Evolutionary conservation across 768 basidiomycete genomes (phyloP).

Genomic region (Calocybe cyanea): DNA sequence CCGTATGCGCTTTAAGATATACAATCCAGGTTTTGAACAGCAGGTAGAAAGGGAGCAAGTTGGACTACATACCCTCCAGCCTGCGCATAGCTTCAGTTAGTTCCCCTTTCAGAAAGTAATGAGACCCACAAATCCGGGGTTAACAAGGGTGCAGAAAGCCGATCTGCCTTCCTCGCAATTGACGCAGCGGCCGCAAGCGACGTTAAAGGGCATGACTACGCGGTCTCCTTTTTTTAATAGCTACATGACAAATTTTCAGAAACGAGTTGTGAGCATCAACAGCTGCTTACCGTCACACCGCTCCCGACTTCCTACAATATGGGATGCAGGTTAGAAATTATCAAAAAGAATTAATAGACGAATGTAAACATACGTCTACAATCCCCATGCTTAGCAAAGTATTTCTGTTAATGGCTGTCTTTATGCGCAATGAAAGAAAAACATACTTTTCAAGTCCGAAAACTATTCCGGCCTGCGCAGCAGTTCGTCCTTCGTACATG

Average conservation of each 20-base stretch:
- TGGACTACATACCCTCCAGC: conserved; percentile 45
- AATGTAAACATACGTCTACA: conserved; percentile 34
- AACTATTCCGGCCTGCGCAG: conserved; percentile 43
- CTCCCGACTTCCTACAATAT: conserved; percentile 36
- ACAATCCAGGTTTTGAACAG: no score
- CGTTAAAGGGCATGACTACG: conserved; percentile 61
- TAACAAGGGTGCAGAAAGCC: conserved; percentile 55
- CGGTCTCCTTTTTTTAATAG: conserved; percentile 53
- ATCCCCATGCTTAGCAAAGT: conserved; percentile 39
- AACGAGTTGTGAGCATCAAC: not conserved
- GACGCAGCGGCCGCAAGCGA: conserved; percentile 52
- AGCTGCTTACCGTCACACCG: conserved; percentile 35
- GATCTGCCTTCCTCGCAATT: conserved; percentile 53
- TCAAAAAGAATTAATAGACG: not conserved
- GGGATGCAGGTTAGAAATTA: not conserved
- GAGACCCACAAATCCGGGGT: conserved; percentile 50
- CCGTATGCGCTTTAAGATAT: conserved; percentile 39
- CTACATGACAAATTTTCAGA: conserved; percentile 18
- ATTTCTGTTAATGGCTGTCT: not conserved
- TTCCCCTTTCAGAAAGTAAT: not conserved
- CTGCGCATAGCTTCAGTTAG: conserved; percentile 18
- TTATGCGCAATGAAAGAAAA: not conserved
- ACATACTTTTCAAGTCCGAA: conserved; percentile 54
- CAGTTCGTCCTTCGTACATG: conserved; percentile 56
- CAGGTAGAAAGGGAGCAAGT: no score